Percentiles rank a stretch among this genome's conserved stretches.
These are phyloP conservation scores for Closterium sp. DNA, from an alignment of 139 green algal genomes.

Conservation along the genomic window DNA sequence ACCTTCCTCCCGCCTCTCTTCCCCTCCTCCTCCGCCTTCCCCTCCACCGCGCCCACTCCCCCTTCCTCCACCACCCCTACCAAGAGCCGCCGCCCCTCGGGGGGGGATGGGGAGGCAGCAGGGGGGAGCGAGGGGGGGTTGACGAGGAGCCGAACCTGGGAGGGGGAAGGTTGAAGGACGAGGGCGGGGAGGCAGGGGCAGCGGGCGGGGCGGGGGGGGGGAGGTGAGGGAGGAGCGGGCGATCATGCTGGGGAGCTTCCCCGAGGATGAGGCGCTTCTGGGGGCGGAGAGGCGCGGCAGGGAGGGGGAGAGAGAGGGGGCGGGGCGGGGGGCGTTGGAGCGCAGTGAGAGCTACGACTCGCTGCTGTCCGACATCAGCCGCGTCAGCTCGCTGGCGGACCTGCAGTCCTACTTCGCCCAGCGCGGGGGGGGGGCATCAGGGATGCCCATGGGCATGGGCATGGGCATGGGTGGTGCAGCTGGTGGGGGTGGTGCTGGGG, in stretches of 20 bases:
- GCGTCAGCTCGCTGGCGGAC: neutral
- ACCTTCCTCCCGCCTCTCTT: neutral
- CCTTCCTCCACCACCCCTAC: neutral
- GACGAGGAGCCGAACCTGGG: neutral
- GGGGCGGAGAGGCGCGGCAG: neutral
- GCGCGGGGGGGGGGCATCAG: neutral
- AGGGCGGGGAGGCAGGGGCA: neutral
- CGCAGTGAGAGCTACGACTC: conserved; percentile 9
- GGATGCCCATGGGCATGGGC: neutral
- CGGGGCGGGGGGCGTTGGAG: neutral
- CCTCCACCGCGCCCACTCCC: neutral
- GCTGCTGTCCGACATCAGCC: neutral
- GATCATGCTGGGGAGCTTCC: neutral
- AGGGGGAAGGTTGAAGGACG: neutral
- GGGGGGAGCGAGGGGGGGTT: neutral
- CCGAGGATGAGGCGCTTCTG: neutral
- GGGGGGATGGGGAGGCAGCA: neutral
- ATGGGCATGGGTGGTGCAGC: neutral
- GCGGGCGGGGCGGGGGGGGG: neutral
- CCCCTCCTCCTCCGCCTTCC: neutral
- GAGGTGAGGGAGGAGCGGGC: neutral
- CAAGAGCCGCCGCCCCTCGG: neutral
- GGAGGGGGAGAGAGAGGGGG: neutral
- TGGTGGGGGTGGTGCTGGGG: neutral
- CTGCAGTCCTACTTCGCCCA: neutral